Percentiles rank a stretch among this genome's conserved stretches.
Conservation (phyloP, 2,329 filamentous ascomycete species). For the Hypoxylon sp. region DNA sequence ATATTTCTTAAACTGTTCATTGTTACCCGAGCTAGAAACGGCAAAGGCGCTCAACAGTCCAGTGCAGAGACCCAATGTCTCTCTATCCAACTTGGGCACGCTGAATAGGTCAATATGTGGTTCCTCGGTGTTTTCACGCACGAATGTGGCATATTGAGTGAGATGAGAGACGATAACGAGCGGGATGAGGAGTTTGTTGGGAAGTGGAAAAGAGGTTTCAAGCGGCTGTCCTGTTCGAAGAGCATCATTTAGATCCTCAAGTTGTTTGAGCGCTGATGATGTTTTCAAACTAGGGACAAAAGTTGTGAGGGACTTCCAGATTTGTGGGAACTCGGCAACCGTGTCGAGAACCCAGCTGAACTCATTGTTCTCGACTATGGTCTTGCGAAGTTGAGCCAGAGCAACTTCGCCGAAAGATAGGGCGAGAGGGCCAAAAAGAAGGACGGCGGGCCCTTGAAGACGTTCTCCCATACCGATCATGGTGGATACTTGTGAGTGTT, state of each 20-base stretch:
- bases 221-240: conserved; percentile 25
- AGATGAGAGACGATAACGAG: conserved; percentile 51
- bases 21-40: conserved; percentile 45
- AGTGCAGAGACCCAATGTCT: conserved; percentile 51
- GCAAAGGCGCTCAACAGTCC: conserved; percentile 51
- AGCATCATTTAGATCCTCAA: conserved; percentile 26
- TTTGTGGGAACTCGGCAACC: conserved; percentile 26
- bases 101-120: conserved; percentile 10
- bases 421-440: conserved; percentile 32
- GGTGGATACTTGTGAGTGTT: conserved; percentile 7
- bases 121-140: conserved; percentile 17
- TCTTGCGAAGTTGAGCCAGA: conserved; percentile 26
- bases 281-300: conserved; percentile 23
- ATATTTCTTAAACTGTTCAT: conserved; percentile 46
- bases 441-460: conserved; percentile 16
- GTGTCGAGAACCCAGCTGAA: conserved; percentile 24
- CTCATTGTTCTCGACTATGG: conserved; percentile 20
- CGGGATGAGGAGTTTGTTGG: conserved; percentile 46
- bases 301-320: conserved; percentile 24
- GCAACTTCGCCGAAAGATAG: conserved; percentile 25
- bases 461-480: conserved; percentile 28
- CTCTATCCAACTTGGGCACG: conserved; percentile 16
- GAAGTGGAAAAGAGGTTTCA: conserved; percentile 24
- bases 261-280: conserved; percentile 12
- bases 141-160: conserved; percentile 24